A percentile compares a stretch with the other conserved stretches of the same genome.
Evolutionary conservation across 2,329 filamentous ascomycete species (phyloP).

Genomic region (Fusarium sp.): DNA sequence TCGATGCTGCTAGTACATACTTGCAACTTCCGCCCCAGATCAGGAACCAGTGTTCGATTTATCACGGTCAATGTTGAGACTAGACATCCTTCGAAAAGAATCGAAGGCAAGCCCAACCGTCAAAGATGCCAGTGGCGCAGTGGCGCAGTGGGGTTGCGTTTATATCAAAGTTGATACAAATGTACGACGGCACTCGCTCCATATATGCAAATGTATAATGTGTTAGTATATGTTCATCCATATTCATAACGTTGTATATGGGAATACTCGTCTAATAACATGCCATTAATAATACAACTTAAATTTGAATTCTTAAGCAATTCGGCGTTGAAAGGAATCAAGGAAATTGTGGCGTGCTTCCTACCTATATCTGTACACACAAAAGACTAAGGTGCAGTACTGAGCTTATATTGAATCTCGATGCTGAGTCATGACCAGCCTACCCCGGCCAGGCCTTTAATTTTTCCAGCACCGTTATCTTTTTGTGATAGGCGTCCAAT

Average conservation of each 20-base stretch:
- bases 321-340: background rate
- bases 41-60: conserved; percentile 43
- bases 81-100: conserved; percentile 54
- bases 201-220: no score
- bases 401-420: background rate
- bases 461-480: conserved; percentile 24
- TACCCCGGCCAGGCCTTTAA: conserved; percentile 24
- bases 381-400: background rate
- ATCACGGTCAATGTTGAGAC: conserved; percentile 48
- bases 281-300: background rate
- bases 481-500: conserved; percentile 18
- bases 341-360: background rate
- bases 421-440: conserved; percentile 24
- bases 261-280: background rate
- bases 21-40: conserved; percentile 59
- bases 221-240: no score
- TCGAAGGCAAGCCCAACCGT: conserved; percentile 54
- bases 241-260: no score
- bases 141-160: no score
- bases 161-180: no score
- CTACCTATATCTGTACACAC: no score
- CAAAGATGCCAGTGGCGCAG: conserved; percentile 52
- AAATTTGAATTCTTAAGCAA: background rate
- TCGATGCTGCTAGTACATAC: conserved; percentile 38
- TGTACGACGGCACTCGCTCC: no score